A percentile compares a stretch with the other conserved stretches of the same genome.
phyloP scores from a whole-genome alignment of 352 stramenopile species.

The Phytophthora pini region DNA sequence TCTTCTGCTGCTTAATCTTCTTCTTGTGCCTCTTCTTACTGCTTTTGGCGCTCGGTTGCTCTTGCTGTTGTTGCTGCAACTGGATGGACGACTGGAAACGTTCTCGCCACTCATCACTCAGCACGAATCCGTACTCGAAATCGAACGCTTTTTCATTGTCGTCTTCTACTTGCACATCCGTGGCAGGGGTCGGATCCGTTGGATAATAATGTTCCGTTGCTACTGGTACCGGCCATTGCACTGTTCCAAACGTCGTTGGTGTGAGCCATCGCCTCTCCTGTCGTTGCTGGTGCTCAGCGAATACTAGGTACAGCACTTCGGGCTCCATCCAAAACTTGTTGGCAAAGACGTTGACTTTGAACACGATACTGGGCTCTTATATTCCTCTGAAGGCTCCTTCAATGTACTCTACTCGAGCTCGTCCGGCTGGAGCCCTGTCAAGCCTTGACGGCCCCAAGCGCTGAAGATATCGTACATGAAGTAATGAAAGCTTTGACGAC shows the following conservation, averaged over 20 bases:
- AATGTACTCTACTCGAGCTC: too few species aligned
- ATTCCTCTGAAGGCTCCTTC: too few species aligned
- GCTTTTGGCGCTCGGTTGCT: conserved; percentile 2
- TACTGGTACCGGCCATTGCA: background rate
- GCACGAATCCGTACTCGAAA: conserved; percentile 75
- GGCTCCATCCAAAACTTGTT: too few species aligned
- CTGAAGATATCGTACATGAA: too few species aligned
- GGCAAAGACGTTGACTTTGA: too few species aligned
- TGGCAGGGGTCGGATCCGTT: background rate
- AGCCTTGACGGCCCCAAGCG: too few species aligned
- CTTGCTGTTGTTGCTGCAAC: conserved; percentile 14
- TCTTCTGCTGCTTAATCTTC: conserved; percentile 26
- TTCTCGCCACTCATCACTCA: conserved; percentile 76
- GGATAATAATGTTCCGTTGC: conserved; percentile 4
- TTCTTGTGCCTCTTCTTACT: conserved; percentile 27
- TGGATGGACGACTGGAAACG: conserved; percentile 46
- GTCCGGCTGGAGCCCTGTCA: too few species aligned
- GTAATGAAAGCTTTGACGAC: too few species aligned
- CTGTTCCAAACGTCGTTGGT: conserved; percentile 24
- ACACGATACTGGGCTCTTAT: too few species aligned
- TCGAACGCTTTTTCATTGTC: conserved; percentile 12
- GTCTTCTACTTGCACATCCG: conserved; percentile 3
- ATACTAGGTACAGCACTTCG: conserved; percentile 18
- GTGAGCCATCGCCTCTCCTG: conserved; percentile 60
- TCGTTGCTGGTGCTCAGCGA: conserved; percentile 35